Evolutionary conservation across 1,284 basidiomycete genomes (phyloP), one percentile per base, ranked within the genome.

Genomic region (Irpex sp.): DNA sequence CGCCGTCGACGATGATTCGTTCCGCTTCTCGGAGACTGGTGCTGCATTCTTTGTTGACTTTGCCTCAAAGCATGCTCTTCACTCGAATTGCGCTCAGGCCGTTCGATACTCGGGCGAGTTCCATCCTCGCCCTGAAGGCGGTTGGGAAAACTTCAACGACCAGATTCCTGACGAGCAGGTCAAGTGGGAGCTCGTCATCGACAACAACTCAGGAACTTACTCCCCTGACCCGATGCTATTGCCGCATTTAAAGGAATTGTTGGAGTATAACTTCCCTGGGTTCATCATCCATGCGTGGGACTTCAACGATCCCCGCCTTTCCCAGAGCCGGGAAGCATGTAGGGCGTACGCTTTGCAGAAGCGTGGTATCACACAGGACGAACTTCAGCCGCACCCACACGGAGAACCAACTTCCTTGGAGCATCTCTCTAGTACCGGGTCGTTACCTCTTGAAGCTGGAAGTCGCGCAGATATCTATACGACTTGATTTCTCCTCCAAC

Each of bases 41-140:
- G 89, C 90, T 1, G 85, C 88, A 17, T 92, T 92, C 77, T 91
- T 92, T 73, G 88, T 91, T 64, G 88, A 91, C 74, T 91, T 91
- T 70, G 89, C 85, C 26, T 89, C 87, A n/a, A 92, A 92, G 69
- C 79, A 81, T 69, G 79, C 79, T 15, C 72, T 81, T 64, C 78
- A 79, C 67, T 69, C 77, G 17, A 78, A 78, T 68, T 80, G 78
- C 69, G 74, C 76, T 13, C 68, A 70, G 58, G 75, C 76, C 9
- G 90, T 92, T 63, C 79, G 87, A 57, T 92, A 91, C 71, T 83
- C 83, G 59, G 90, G 89, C 40, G 90, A 92, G 76, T 92, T 92
- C 72, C 89, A 92, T 72, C 87, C 86, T n/a, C 80, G 89, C 6
- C 89, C 89, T 1, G 76, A 75, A 52, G 84, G 87, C 36, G 89